phyloP scores from a whole-genome alignment of 345 rosid genomes.

The Trapa incisa region DNA sequence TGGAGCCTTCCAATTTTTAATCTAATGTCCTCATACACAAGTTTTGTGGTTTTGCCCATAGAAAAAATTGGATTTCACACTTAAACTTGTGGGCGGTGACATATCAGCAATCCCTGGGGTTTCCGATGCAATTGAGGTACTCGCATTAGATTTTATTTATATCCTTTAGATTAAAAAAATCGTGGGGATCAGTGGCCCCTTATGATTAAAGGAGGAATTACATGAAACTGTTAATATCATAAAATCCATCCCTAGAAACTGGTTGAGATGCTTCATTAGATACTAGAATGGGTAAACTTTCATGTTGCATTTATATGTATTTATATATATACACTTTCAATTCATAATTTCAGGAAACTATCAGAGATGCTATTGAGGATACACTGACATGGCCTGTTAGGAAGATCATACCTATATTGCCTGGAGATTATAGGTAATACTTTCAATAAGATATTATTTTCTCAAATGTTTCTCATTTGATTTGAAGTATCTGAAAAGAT shows the following conservation, averaged over 20 bases:
- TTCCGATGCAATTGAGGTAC: constrained; percentile 78
- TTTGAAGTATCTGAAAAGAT: background rate
- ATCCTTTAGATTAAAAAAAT: background rate
- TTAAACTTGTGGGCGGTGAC: constrained; percentile 92
- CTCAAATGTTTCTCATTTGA: background rate
- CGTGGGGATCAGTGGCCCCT: background rate
- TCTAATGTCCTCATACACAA: too few species aligned
- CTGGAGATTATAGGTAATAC: constrained; percentile 89
- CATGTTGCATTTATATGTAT: background rate
- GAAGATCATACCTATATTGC: constrained; percentile 89
- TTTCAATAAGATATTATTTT: constrained; percentile 3
- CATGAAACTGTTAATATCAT: background rate
- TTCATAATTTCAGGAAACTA: constrained; percentile 53
- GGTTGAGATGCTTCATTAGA: too few species aligned
- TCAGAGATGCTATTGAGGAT: constrained; percentile 86
- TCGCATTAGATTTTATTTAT: too few species aligned
- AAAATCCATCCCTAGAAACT: too few species aligned
- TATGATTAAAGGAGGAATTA: background rate
- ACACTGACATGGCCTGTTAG: constrained; percentile 98
- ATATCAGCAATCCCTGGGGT: constrained; percentile 83
- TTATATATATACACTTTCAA: background rate
- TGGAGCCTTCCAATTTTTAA: too few species aligned
- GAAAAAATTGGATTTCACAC: constrained; percentile 87
- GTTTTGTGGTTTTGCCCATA: constrained; percentile 27
- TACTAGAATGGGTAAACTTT: background rate